Percentiles rank a stretch among this genome's conserved stretches.
Conservation (phyloP, 148 eudicot species). For the Rhododendron mucronatum region DNA sequence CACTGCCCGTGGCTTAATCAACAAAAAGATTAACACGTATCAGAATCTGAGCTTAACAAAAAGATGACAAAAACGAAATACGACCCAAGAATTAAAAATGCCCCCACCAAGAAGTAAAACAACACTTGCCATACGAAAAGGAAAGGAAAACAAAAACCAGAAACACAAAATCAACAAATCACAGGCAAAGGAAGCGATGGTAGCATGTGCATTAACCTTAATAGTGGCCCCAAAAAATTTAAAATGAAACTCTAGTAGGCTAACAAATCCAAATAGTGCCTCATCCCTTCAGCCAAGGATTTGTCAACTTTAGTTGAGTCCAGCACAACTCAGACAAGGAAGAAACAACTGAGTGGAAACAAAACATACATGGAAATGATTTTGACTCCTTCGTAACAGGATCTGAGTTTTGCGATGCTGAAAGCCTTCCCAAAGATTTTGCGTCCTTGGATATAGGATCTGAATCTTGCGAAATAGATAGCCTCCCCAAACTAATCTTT, state of each 20-base stretch:
- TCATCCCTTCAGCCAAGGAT: neutral
- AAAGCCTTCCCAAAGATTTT: conserved; percentile 58
- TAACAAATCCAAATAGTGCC: neutral
- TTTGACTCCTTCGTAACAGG: conserved; percentile 55
- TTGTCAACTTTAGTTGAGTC: neutral
- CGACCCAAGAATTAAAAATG: neutral
- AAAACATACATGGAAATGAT: conserved; percentile 58
- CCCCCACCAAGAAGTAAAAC: neutral
- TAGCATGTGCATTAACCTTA: neutral
- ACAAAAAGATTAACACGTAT: conserved; percentile 11
- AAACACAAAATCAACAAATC: neutral
- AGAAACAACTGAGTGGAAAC: neutral
- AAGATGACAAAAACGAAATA: neutral
- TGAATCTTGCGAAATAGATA: conserved; percentile 60
- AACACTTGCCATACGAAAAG: neutral
- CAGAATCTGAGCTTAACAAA: conserved; percentile 10
- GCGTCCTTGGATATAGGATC: conserved; percentile 60
- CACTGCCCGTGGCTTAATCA: conserved; percentile 55
- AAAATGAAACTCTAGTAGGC: neutral
- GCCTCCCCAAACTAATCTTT: conserved; percentile 55
- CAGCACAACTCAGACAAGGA: neutral
- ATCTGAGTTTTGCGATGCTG: conserved; percentile 50
- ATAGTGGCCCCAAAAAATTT: neutral
- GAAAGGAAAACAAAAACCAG: neutral
- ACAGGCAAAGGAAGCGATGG: neutral